Evolutionary conservation across 306 rosid genomes (phyloP), one percentile per base, ranked within the genome.

Genomic region (Lablab purpureus): DNA sequence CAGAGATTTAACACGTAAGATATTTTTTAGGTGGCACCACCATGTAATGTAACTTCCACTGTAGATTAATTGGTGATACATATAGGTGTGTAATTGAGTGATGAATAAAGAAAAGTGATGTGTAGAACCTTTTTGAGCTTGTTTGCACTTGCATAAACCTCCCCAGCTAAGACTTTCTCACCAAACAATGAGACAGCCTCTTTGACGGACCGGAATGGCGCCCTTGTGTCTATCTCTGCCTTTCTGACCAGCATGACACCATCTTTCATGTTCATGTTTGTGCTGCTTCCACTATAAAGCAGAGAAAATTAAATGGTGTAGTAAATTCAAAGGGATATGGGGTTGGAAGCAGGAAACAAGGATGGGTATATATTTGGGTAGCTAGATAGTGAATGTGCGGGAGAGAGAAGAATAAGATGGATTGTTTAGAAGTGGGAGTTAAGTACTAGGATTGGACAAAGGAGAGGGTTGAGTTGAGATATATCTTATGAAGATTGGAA

Each of bases 101-200:
- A 63, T 0, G 4, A 47, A 47, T 4, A 36, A 28, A 43, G 49
- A 43, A 11, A 34, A 46, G 21, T 46, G 54, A 32, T 18, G 50
- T 10, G 17, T 62, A 28, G 76, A 55, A 94, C 99, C 99, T 92
- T 81, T 81, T 85, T 87, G 74, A 89, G 89, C 75, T 89, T 87
- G 85, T 67, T 68, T 47, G 91, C 80, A 76, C 76, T 68, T 62
- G 91, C 78, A 72, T 92, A 88, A 37, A 94, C 74, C 78, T 92
- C 93, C 2, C 89, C 93, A 2, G 93, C 97, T 1, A 92, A 76
- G 78, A 94, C 93, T 67, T 88, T 85, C 54, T 89, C 93, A 4
- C 99, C 99, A 34, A 92, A 94, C 79, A 94, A 65, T 0, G 90
- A 68, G 45, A 94, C 99, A 12, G 99, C 99, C 80, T 94, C 99